Conservation (phyloP, 441 rosid species). For the Pelargonium australe region DNA sequence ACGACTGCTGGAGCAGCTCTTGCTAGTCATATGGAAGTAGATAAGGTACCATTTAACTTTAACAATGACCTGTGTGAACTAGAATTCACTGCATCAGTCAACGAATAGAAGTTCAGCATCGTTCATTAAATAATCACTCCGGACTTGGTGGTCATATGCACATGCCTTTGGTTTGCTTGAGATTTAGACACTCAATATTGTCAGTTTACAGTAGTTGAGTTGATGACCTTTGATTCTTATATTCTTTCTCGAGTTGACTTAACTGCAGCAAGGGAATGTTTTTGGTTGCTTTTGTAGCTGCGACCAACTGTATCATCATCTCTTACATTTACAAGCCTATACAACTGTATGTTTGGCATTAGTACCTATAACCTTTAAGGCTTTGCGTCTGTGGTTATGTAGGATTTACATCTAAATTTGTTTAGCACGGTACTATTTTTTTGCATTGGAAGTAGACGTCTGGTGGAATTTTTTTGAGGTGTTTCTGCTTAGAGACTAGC, state of each 20-base stretch:
- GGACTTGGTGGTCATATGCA: too few species aligned
- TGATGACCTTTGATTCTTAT: neutral
- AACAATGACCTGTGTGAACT: neutral
- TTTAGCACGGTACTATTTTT: neutral
- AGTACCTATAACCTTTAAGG: neutral
- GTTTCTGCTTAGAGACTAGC: neutral
- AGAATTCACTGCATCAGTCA: neutral
- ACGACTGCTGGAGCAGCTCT: constrained; percentile 86
- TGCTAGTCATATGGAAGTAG: constrained; percentile 93
- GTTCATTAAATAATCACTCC: neutral
- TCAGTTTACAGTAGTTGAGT: neutral
- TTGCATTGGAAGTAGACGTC: neutral
- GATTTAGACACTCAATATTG: neutral
- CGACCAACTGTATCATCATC: neutral
- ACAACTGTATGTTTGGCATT: neutral
- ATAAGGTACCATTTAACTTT: constrained; percentile 46
- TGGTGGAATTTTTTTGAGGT: neutral
- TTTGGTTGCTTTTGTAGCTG: neutral
- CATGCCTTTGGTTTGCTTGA: neutral
- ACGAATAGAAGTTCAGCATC: neutral
- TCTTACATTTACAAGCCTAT: neutral
- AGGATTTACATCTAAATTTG: neutral
- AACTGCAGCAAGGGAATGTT: neutral
- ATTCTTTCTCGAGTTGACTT: neutral
- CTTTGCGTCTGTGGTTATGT: neutral